Base-by-base conservation (phyloP, 768 basidiomycete species). In the Panaeolus papilionaceus region DNA sequence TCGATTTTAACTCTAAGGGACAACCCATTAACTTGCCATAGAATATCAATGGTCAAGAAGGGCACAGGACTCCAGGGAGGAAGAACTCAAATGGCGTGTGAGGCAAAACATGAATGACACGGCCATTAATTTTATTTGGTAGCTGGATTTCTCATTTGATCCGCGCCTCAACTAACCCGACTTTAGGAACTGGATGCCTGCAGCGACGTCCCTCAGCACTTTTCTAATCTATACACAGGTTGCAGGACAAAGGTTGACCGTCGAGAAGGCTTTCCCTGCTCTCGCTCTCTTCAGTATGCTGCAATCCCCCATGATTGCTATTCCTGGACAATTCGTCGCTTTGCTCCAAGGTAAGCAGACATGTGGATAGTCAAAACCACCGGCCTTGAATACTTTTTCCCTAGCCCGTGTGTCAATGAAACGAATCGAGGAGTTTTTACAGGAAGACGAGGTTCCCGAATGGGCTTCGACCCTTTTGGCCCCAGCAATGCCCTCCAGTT, bases 211-310 rank as follows among this genome's bases (percentile, higher is more conserved):
- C 11, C 80, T 91, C 11, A 78, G 80, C 4, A 84, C 89, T 2
- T 92, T 91, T 75, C 78, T 89, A 47, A 89, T 84, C 71, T 92
- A 89, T 70, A 91, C 92, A 8, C 77, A 91, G 23, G 79, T 93
- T 49, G 91, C 88, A 6, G 83, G 85, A 16, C 75, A 92, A 68
- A 84, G 82, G 26, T 77, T 95, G 20, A 94, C 92, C 0, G 91
- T 94, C 3, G 89, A 92, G 0, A 89, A 90, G 68, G 93, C 93
- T 0, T 95, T 95, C 79, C 93, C 93, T 0, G 85, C 93, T 0
- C 85, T 95, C 23, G 89, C 92, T 1, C 80, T 94, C 20, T 94
- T 96, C 78, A 82, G 87, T 1, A 87, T 91, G 75, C 79, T 94
- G 3, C 89, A 91, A 70, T 84, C 82, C 37, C 88, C 90, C 2